phyloP scores from a whole-genome alignment of 2,329 filamentous ascomycete species.

The Endothia cerciana region DNA sequence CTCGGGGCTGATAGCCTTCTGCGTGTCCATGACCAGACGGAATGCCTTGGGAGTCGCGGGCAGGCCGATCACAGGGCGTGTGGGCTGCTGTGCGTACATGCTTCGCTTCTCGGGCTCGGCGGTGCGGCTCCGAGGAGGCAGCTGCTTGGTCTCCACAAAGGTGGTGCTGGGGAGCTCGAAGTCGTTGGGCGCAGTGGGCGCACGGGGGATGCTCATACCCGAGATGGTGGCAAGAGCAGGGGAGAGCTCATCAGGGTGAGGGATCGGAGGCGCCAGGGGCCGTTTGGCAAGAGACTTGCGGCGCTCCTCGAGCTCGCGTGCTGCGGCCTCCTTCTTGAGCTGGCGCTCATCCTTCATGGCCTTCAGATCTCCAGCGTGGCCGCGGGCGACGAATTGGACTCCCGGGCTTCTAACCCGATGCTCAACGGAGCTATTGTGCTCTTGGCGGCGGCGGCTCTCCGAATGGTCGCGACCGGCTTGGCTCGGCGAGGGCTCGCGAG shows the following conservation, averaged over 20 bases:
- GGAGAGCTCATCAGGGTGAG: conserved; percentile 67
- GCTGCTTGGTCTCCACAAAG: conserved; percentile 45
- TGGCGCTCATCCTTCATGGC: conserved; percentile 64
- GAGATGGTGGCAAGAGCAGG: conserved; percentile 35
- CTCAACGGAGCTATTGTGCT: conserved; percentile 38
- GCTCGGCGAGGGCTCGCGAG: conserved; percentile 35
- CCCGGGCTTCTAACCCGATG: conserved; percentile 38
- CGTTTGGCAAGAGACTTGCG: conserved; percentile 81
- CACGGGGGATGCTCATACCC: conserved; percentile 33
- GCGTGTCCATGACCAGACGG: conserved; percentile 71
- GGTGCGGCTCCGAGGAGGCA: conserved; percentile 65
- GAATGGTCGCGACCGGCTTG: conserved; percentile 34
- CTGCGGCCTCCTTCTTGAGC: conserved; percentile 73
- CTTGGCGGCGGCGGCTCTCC: conserved; percentile 34
- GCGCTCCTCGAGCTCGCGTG: conserved; percentile 85
- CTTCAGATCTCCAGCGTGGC: conserved; percentile 58
- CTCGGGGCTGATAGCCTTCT: conserved; percentile 36
- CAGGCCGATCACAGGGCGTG: conserved; percentile 67
- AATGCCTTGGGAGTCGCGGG: conserved; percentile 91
- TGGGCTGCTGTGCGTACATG: conserved; percentile 50
- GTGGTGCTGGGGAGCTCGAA: conserved; percentile 51
- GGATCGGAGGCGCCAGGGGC: conserved; percentile 78
- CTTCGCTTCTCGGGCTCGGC: conserved; percentile 63
- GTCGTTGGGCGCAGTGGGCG: conserved; percentile 35
- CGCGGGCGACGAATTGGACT: conserved; percentile 46